phyloP scores from a whole-genome alignment of 2,329 filamentous ascomycete species.

The Colletotrichum brevisporum region DNA sequence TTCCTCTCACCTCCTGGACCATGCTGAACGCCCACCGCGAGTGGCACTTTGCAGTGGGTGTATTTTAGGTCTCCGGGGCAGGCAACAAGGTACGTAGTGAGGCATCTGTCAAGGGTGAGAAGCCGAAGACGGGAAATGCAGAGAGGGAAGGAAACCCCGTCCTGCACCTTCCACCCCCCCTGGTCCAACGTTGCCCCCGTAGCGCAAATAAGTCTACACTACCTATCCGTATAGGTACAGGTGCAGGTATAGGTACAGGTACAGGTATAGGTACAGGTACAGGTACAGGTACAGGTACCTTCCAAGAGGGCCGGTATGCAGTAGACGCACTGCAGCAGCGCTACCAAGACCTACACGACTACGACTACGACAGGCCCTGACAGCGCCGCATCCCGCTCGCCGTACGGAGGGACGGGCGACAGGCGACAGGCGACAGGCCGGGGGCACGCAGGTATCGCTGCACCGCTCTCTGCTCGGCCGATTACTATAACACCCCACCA shows the following conservation, averaged over 20 bases:
- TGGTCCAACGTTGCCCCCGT: conserved; percentile 3
- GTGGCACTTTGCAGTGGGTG: not conserved
- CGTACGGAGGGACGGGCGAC: not conserved
- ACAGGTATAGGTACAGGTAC: conserved; percentile 37
- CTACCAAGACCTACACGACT: conserved; percentile 23
- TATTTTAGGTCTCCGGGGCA: not conserved
- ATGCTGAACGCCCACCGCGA: conserved; percentile 17
- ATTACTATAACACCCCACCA: conserved; percentile 65
- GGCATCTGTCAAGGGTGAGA: not conserved
- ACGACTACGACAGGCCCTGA: conserved; percentile 12
- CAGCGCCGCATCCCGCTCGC: conserved; percentile 1
- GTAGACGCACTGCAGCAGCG: not conserved
- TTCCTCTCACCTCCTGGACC: conserved; percentile 20
- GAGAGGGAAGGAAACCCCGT: not conserved
- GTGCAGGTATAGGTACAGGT: conserved; percentile 31
- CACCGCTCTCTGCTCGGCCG: conserved; percentile 30
- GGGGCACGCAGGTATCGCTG: not conserved
- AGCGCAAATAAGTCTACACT: not conserved
- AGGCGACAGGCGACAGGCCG: conserved; percentile 8
- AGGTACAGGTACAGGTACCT: conserved; percentile 34
- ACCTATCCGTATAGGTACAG: conserved; percentile 11
- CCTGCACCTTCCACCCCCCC: not conserved
- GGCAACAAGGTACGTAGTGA: not conserved
- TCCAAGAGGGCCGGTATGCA: not conserved
- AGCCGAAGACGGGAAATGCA: not conserved